Percentiles rank a stretch among this genome's conserved stretches.
phyloP scores from a whole-genome alignment of 2,329 filamentous ascomycete genomes.

The Teratosphaeria viscida region DNA sequence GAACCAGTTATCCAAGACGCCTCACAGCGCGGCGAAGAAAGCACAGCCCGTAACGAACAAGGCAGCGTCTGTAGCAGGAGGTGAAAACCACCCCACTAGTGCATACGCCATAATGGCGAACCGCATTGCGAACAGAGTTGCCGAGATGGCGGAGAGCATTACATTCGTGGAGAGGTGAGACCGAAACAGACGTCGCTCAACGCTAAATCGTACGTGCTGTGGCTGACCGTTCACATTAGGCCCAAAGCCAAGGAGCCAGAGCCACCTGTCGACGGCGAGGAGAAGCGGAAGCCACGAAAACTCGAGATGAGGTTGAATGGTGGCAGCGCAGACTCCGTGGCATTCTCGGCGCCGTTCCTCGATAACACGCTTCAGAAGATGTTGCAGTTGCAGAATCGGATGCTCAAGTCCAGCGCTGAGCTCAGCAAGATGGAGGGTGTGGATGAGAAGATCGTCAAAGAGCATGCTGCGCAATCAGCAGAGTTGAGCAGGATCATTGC shows the following conservation, averaged over 20 bases:
- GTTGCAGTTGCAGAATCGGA: conserved; percentile 38
- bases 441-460: conserved; percentile 37
- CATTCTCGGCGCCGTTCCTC: conserved; percentile 43
- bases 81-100: conserved; percentile 27
- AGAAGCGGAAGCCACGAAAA: conserved; percentile 37
- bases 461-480: conserved; percentile 40
- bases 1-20: conserved; percentile 1
- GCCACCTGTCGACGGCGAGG: conserved; percentile 11
- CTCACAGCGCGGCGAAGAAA: conserved; percentile 11
- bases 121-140: conserved; percentile 40
- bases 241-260: conserved; percentile 18
- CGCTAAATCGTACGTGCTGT: not conserved
- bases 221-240: conserved; percentile 6
- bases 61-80: conserved; percentile 24
- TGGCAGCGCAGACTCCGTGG: conserved; percentile 28
- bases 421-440: conserved; percentile 36
- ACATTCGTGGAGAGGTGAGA: conserved; percentile 38
- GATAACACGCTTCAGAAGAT: conserved; percentile 44
- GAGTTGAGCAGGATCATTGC: conserved; percentile 41
- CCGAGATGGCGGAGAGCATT: conserved; percentile 44
- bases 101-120: conserved; percentile 43
- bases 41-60: conserved; percentile 22
- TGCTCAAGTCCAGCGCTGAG: conserved; percentile 39
- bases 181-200: not conserved
- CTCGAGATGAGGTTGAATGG: conserved; percentile 39